Percentiles rank a stretch among this genome's conserved stretches.
Conservation (phyloP, 164 flowering plant species). For the Berberis thunbergii region DNA sequence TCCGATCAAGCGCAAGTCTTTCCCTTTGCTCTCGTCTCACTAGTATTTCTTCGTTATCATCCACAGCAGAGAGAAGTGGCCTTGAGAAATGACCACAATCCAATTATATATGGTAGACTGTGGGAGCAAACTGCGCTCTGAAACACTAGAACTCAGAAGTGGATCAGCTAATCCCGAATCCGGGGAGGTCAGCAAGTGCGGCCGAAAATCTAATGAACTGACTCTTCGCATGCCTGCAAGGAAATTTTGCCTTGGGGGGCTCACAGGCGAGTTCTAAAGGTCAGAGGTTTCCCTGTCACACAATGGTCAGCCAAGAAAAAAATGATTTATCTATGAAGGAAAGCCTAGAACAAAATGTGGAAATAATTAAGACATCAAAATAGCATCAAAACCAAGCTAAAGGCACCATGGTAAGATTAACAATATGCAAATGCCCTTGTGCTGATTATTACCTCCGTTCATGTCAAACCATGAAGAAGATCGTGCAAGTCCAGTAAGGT, state of each 20-base stretch:
- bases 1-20: slow-evolving; percentile 65
- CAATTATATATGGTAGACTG: slow-evolving; percentile 88
- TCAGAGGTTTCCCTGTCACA: slow-evolving; percentile 62
- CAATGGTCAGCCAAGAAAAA: no score
- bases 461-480: slow-evolving; percentile 91
- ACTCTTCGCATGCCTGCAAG: slow-evolving; percentile 86
- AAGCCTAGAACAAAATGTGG: neutral
- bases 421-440: no score
- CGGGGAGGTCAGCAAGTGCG: slow-evolving; percentile 60
- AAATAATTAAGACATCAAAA: no score
- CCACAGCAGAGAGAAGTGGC: slow-evolving; percentile 72
- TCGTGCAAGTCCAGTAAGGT: slow-evolving; percentile 64
- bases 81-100: slow-evolving; percentile 94
- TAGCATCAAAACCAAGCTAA: no score
- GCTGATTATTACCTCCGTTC: slow-evolving; percentile 51
- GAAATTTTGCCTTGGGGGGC: slow-evolving; percentile 79
- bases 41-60: slow-evolving; percentile 68
- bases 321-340: neutral
- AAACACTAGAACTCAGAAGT: slow-evolving; percentile 48
- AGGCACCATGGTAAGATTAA: no score
- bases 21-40: slow-evolving; percentile 74
- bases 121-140: slow-evolving; percentile 89
- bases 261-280: slow-evolving; percentile 97
- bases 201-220: slow-evolving; percentile 84
- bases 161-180: slow-evolving; percentile 93